These are phyloP conservation scores for Calycina herbarum DNA, from an alignment of 2,329 filamentous ascomycete genomes.

Conservation along the genomic window DNA sequence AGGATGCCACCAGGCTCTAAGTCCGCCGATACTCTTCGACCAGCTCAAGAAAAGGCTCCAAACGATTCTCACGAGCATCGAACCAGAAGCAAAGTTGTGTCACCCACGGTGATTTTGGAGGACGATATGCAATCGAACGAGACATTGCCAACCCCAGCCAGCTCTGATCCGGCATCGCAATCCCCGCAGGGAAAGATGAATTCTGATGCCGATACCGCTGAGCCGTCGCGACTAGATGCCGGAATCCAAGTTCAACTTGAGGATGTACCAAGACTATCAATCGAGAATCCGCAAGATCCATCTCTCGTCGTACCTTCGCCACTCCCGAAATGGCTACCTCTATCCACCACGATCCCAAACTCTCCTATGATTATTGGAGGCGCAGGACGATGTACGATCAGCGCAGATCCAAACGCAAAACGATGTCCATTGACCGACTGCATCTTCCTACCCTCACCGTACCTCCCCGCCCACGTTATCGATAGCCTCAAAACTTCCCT, in stretches of 20 bases:
- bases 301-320: not conserved
- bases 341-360: not conserved
- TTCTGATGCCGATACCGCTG: not conserved
- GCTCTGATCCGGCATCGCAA: not conserved
- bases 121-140: not conserved
- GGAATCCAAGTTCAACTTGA: not conserved
- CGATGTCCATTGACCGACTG: constrained; percentile 22
- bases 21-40: not conserved
- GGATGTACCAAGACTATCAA: not conserved
- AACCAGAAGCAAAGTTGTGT: not conserved
- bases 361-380: constrained; percentile 11
- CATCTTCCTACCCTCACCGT: constrained; percentile 34
- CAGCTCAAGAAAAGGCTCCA: not conserved
- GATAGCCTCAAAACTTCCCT: constrained; percentile 25
- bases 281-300: not conserved
- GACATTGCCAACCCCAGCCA: not conserved
- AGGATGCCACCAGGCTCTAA: not conserved
- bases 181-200: not conserved
- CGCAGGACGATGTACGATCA: constrained; percentile 22
- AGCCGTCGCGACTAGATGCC: not conserved
- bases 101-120: not conserved
- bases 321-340: not conserved
- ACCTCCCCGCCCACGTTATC: constrained; percentile 19
- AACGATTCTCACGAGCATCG: not conserved
- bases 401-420: not conserved